phyloP scores from a whole-genome alignment of 495 filamentous ascomycete species.

The Xylaria grammica region DNA sequence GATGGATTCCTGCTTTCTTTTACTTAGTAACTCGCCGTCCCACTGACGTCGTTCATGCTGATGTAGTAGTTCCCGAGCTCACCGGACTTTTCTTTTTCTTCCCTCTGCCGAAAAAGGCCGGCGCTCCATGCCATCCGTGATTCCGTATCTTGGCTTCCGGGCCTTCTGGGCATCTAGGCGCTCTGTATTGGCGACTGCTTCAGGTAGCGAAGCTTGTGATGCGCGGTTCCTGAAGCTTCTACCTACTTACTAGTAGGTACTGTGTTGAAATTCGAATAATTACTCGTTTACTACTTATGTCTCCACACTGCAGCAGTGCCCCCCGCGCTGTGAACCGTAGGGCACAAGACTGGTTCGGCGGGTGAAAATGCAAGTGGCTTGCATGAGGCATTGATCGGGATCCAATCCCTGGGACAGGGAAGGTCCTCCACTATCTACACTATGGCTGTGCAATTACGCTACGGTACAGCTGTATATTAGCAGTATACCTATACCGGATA shows the following conservation, averaged over 20 bases:
- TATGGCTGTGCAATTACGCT: background rate
- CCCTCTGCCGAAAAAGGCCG: background rate
- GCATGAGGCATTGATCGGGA: constrained; percentile 16
- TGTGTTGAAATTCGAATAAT: no score
- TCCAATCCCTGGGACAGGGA: constrained; percentile 16
- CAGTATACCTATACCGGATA: background rate
- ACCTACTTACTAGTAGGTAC: background rate
- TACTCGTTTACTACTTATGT: no score
- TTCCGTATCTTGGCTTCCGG: background rate
- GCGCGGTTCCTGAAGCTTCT: background rate
- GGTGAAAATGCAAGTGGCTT: constrained; percentile 24
- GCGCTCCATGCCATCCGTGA: background rate
- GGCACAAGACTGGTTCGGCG: constrained; percentile 9
- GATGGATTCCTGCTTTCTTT: background rate
- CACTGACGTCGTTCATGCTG: background rate
- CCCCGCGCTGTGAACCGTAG: constrained; percentile 11
- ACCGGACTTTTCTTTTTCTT: constrained; percentile 5
- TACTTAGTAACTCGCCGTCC: background rate
- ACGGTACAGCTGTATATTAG: background rate
- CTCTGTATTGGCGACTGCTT: background rate
- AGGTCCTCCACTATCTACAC: constrained; percentile 6
- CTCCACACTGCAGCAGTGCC: background rate
- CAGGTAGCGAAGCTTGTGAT: background rate
- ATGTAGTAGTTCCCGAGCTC: constrained; percentile 8
- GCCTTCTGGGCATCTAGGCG: background rate